phyloP scores from a whole-genome alignment of 129 eudicot species.

The Tanacetum coccineum region DNA sequence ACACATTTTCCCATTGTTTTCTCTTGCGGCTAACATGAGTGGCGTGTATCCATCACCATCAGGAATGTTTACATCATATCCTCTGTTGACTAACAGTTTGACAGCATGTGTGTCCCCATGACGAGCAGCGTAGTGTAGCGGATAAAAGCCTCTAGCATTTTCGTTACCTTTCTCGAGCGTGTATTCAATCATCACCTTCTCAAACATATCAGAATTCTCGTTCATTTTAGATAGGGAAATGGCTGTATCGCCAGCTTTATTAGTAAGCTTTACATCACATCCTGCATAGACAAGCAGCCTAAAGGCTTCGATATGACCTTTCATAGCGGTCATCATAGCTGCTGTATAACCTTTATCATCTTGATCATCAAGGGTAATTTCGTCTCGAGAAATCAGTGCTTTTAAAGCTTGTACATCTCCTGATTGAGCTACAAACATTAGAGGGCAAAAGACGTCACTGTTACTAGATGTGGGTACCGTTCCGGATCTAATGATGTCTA shows the following conservation, averaged over 20 bases:
- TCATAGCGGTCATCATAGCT: conserved; percentile 70
- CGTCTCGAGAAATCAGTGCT: conserved; percentile 39
- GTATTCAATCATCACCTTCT: conserved; percentile 76
- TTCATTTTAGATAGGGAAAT: conserved; percentile 47
- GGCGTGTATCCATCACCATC: conserved; percentile 89
- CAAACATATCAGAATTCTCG: conserved; percentile 53
- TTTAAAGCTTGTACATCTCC: conserved; percentile 61
- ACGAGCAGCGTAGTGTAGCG: conserved; percentile 84
- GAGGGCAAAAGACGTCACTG: conserved; percentile 48
- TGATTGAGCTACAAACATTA: conserved; percentile 55
- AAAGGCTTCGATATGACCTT: conserved; percentile 78
- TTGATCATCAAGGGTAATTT: conserved; percentile 50
- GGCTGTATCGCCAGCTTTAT: conserved; percentile 64
- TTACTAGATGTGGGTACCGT: conserved; percentile 54
- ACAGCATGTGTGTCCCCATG: conserved; percentile 68
- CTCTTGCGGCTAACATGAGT: conserved; percentile 89
- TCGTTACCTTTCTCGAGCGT: conserved; percentile 65
- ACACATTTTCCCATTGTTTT: conserved; percentile 60
- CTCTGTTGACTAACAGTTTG: conserved; percentile 45
- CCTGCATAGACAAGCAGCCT: conserved; percentile 78
- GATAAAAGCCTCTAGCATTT: conserved; percentile 63
- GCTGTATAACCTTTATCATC: conserved; percentile 82
- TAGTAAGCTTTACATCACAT: conserved; percentile 59
- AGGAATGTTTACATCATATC: conserved; percentile 69
- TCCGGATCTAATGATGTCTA: conserved; percentile 49